These are phyloP conservation scores for Hanseniaspora thailandica DNA, from an alignment of 805 yeast species.

Conservation along the genomic window DNA sequence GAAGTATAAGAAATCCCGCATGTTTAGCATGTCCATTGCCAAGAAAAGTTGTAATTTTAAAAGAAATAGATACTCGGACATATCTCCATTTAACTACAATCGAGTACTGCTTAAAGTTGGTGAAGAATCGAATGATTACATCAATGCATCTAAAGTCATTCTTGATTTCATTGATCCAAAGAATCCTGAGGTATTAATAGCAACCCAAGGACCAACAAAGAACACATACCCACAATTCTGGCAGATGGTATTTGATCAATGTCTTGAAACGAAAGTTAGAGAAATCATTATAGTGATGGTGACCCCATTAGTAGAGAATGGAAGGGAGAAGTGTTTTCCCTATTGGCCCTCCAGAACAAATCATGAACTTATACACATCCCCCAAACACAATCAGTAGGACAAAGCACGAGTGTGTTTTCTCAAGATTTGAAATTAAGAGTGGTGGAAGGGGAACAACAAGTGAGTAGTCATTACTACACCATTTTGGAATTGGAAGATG, in stretches of 20 bases:
- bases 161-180: conserved; percentile 22
- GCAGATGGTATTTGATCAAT: conserved; percentile 63
- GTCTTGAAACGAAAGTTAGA: conserved; percentile 37
- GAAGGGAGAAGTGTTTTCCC: conserved; percentile 62
- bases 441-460: conserved; percentile 8
- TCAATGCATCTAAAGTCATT: conserved; percentile 68
- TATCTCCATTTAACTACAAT: conserved; percentile 54
- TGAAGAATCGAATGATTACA: conserved; percentile 42
- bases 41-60: conserved; percentile 20
- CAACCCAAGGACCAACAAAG: conserved; percentile 70
- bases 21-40: conserved; percentile 2
- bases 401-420: conserved; percentile 21
- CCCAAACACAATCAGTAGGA: conserved; percentile 12
- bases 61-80: conserved; percentile 51
- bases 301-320: conserved; percentile 61
- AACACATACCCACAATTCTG: conserved; percentile 75
- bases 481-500: conserved; percentile 18
- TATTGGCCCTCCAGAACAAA: conserved; percentile 48
- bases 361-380: background rate
- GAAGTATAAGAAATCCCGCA: background rate
- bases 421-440: conserved; percentile 20
- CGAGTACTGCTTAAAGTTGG: conserved; percentile 35
- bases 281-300: conserved; percentile 53
- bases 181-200: conserved; percentile 39
- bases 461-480: conserved; percentile 23